Percentiles rank a stretch among this genome's conserved stretches.
Evolutionary conservation across 2,329 filamentous ascomycete genomes (phyloP).

Genomic region (Cercospora beticola): DNA sequence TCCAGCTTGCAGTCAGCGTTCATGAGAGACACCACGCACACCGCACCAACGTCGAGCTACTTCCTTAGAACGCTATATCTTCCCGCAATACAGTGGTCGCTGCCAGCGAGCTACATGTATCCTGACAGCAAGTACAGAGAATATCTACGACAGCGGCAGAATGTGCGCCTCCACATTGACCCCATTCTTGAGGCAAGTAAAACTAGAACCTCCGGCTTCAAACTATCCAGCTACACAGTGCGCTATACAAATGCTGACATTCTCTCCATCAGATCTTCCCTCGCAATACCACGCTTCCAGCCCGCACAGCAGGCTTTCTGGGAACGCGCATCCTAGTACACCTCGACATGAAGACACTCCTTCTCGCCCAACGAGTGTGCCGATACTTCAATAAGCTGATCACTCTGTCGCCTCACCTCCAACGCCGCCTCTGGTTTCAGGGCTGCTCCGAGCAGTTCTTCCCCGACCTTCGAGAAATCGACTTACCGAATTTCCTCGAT

Average conservation of each 20-base stretch:
- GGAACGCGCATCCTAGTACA: neutral
- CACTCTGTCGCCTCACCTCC: neutral
- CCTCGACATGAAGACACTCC: constrained; percentile 4
- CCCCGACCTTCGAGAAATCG: neutral
- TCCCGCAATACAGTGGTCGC: neutral
- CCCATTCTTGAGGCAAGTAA: neutral
- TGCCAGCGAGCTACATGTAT: neutral
- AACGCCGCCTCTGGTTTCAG: constrained; percentile 10
- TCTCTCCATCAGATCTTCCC: constrained; percentile 4
- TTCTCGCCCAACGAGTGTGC: constrained; percentile 2
- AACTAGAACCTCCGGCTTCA: neutral
- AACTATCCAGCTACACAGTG: no score
- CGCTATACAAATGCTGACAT: constrained; percentile 10
- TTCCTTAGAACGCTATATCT: neutral
- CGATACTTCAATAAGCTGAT: neutral
- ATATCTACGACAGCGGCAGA: neutral
- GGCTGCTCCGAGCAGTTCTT: neutral
- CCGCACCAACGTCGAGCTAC: neutral
- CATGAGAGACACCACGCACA: neutral
- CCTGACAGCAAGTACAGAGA: neutral
- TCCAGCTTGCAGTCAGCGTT: neutral
- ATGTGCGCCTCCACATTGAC: neutral
- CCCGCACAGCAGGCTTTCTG: neutral
- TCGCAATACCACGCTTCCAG: neutral
- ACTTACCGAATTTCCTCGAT: neutral